Conservation (phyloP, 1,284 basidiomycete genomes). For the Sanguinoderma infundibulare region DNA sequence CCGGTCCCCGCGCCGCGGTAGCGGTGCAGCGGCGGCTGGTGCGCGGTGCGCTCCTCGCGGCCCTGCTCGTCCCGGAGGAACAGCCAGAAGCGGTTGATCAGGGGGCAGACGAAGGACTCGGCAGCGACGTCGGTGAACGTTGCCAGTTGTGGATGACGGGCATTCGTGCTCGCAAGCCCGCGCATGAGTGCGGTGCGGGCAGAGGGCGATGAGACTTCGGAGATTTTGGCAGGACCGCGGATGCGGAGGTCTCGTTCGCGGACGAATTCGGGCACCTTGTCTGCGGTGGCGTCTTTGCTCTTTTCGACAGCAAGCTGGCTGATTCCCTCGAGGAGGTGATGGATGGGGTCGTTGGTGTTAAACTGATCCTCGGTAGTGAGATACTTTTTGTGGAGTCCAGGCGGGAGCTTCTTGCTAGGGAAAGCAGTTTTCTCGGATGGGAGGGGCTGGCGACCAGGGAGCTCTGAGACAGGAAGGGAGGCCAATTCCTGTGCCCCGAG, state of each 20-base stretch:
- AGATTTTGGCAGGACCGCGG: conserved; percentile 49
- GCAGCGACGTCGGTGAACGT: conserved; percentile 81
- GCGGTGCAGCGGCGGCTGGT: conserved; percentile 47
- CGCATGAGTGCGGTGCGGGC: conserved; percentile 24
- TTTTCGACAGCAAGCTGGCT: conserved; percentile 61
- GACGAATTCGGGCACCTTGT: conserved; percentile 61
- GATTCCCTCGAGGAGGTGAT: conserved; percentile 61
- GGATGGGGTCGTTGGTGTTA: conserved; percentile 43
- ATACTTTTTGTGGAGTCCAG: conserved; percentile 71
- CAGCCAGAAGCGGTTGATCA: conserved; percentile 91
- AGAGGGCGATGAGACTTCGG: conserved; percentile 40
- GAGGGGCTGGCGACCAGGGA: conserved; percentile 38
- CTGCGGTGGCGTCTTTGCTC: conserved; percentile 51
- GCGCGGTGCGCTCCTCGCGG: conserved; percentile 69
- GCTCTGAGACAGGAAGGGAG: conserved; percentile 59
- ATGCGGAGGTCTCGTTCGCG: conserved; percentile 82
- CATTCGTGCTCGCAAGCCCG: conserved; percentile 15
- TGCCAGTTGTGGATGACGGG: conserved; percentile 28
- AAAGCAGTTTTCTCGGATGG: conserved; percentile 54
- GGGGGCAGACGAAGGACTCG: conserved; percentile 85
- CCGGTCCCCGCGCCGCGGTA: conserved; percentile 81
- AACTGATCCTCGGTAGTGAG: conserved; percentile 44
- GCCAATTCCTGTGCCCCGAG: conserved; percentile 87
- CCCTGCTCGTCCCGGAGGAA: conserved; percentile 83
- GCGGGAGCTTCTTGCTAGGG: conserved; percentile 81